phyloP scores from a whole-genome alignment of 495 filamentous ascomycete species.

The Aspergillus sclerotiicarbonarius region DNA sequence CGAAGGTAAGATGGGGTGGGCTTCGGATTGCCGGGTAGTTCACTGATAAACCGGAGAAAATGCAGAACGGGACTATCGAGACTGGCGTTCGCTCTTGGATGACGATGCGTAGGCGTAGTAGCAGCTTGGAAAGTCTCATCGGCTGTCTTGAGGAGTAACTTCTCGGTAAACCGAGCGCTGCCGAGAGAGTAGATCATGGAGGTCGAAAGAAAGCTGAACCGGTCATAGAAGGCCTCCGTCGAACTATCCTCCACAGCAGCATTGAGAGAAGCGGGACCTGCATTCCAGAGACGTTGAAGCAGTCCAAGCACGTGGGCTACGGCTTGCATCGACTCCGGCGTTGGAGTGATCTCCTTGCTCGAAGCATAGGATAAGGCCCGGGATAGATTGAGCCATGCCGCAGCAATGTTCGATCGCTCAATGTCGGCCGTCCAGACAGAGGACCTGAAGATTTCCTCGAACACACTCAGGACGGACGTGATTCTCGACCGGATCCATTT shows the following conservation, averaged over 20 bases:
- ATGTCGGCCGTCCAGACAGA: constrained; percentile 53
- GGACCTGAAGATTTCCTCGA: constrained; percentile 61
- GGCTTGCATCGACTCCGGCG: constrained; percentile 74
- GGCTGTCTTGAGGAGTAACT: constrained; percentile 48
- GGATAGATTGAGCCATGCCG: constrained; percentile 68
- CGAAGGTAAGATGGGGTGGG: constrained; percentile 29
- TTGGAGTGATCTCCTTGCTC: constrained; percentile 86
- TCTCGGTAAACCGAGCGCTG: constrained; percentile 74
- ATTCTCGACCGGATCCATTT: constrained; percentile 83
- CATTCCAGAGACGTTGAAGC: constrained; percentile 65
- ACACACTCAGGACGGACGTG: constrained; percentile 55
- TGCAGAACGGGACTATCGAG: constrained; percentile 41
- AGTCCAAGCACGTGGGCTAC: constrained; percentile 67
- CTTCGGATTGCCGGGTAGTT: constrained; percentile 15
- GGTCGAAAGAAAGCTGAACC: constrained; percentile 58
- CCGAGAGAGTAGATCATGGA: constrained; percentile 66
- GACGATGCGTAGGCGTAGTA: constrained; percentile 49
- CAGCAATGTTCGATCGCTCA: constrained; percentile 41
- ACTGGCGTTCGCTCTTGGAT: constrained; percentile 23
- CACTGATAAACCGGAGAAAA: constrained; percentile 37
- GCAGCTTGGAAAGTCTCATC: constrained; percentile 43
- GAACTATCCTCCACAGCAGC: constrained; percentile 21
- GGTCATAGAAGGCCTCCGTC: constrained; percentile 54
- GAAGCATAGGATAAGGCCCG: constrained; percentile 72
- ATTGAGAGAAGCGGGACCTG: constrained; percentile 38